Conservation (phyloP, 2,329 filamentous ascomycete genomes). For the Ophiognomonia clavigignenti-juglandacearum region DNA sequence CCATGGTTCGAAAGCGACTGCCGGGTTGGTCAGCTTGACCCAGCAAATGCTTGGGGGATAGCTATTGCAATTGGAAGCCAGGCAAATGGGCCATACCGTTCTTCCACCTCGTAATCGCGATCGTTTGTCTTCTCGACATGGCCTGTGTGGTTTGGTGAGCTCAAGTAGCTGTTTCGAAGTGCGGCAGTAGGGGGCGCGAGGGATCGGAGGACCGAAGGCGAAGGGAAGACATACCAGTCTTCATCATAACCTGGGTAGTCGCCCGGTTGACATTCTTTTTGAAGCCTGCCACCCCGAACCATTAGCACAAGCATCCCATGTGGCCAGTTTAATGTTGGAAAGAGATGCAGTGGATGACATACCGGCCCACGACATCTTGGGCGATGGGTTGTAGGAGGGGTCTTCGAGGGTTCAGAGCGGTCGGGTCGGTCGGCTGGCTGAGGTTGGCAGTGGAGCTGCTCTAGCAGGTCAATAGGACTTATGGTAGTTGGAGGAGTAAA, state of each 20-base stretch:
- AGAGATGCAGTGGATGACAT: conserved; percentile 17
- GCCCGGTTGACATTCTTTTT: conserved; percentile 98
- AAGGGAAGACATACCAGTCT: conserved; percentile 62
- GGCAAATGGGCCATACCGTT: conserved; percentile 51
- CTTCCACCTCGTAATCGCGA: conserved; percentile 97
- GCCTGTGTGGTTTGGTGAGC: conserved; percentile 39
- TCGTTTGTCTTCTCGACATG: conserved; percentile 99
- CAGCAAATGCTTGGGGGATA: neutral
- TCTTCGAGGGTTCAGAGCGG: neutral
- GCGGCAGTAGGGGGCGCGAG: too few species aligned
- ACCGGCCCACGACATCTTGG: conserved; percentile 46
- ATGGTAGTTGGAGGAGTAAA: too few species aligned
- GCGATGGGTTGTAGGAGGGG: conserved; percentile 1
- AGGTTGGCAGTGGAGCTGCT: neutral
- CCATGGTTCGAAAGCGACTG: conserved; percentile 96
- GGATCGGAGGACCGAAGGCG: neutral
- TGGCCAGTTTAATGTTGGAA: neutral
- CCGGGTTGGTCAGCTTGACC: conserved; percentile 5
- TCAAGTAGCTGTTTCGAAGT: neutral
- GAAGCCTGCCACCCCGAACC: conserved; percentile 51
- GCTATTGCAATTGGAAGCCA: neutral
- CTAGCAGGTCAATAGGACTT: neutral
- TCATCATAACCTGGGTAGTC: conserved; percentile 99
- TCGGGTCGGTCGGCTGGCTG: neutral
- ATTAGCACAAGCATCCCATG: neutral